Evolutionary conservation across 768 basidiomycete species (phyloP), one percentile per base, ranked within the genome.

Genomic region (Calocera cornea): DNA sequence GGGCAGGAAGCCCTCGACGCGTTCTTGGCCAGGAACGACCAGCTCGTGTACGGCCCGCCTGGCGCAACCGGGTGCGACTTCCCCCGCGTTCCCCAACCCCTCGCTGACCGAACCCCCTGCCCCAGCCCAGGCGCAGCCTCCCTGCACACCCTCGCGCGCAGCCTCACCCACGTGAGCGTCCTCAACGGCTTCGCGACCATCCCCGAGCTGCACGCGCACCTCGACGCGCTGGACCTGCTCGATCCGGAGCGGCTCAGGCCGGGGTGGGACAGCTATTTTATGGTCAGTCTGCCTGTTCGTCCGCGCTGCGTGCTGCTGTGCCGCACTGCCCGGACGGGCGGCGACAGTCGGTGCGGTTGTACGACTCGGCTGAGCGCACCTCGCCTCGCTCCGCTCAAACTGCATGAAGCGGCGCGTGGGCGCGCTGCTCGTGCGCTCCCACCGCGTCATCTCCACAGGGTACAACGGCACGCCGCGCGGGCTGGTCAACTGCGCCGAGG

Each of bases 341-440:
- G n/a, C n/a, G n/a, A n/a, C n/a, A n/a, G n/a, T n/a, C n/a, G n/a
- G n/a, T n/a, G n/a, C n/a, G n/a, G n/a, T n/a, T n/a, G n/a, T n/a
- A n/a, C n/a, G n/a, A n/a, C n/a, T n/a, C n/a, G n/a, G n/a, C n/a
- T n/a, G n/a, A n/a, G 95, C 95, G 16, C 88, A 88, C 19, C 82
- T 97, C 40, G 94, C 94, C 17, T 92, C 94, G 16, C 86, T 84
- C 68, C 81, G 92, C 36, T 94, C 92, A 2, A 97, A 97, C 74
- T 97, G 95, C 75, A 97, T 97, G 94, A 97, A 97, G 75, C 84
- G 95, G 8, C 84, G 97, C 1, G 97, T 99, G 0, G 97, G 97
- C 8, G 95, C 95, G 0, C 86, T 99, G 22, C 79, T 99, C 33
- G 95, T 97, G 34, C 85, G 91, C 0, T 87, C 78, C 50, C 77